Base-by-base conservation (phyloP, 148 eudicot species). In the Chenopodium suecicum region DNA sequence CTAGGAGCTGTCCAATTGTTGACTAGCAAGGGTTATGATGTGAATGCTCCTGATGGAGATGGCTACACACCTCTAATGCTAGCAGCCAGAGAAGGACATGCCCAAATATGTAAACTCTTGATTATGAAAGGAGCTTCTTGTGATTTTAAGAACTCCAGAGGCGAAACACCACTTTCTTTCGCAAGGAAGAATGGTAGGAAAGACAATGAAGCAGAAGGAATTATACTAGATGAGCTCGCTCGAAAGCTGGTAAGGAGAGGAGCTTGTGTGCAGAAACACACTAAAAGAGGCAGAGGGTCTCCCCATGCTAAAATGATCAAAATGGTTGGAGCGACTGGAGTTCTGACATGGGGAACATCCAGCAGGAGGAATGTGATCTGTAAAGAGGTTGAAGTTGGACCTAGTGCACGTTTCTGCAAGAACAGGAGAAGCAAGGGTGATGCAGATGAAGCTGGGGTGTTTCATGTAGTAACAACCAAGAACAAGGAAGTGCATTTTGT, bases 401-500 rank as follows among this genome's bases (percentile, higher is more conserved):
- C 91, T 0, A 95, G 98, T 70, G 37, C 25, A 47, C 87, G 79
- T 13, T 93, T 95, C 60, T 82, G 74, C 77, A 92, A 76, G 85
- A 80, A 82, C 16, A 85, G 94, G 84, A 79, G 76, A 69, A 72
- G 88, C 74, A 92, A 93, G 81, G 89, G 97, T 4, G 96, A 92
- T 67, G 87, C 73, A 1, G 77, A 82, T 16, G 88, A 83, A 13
- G 82, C 87, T 2, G 98, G 98, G 82, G 76, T 93, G 65, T 95
- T 95, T 70, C 88, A 90, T 23, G 94, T 93, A 79, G 85, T 88
- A 76, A 95, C 97, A 23, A 83, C 86, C 25, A 92, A 86, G 86
- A 92, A 92, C 73, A 94, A 92, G 84, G 98, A 92, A 83, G 90
- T 94, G 86, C 98, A 93, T 87, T 95, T 95, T 72, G 89, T 90